Evolutionary conservation across 495 filamentous ascomycete genomes (phyloP), one percentile per base, ranked within the genome.

Genomic region (Daldinia loculata): DNA sequence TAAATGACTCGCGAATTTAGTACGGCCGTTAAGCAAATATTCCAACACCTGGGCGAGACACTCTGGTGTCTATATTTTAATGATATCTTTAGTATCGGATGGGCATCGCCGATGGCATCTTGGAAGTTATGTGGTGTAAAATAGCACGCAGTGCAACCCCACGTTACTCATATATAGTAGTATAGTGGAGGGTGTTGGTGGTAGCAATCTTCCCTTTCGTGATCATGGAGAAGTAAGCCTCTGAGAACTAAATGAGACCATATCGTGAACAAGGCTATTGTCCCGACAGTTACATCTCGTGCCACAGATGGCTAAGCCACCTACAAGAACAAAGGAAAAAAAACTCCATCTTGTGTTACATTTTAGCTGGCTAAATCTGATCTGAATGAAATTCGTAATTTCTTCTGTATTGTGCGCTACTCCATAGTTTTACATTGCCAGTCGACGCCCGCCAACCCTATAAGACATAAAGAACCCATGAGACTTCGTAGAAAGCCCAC

Each of bases 351-450:
- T 29, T 11, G 5, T 17, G 36, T 30, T 43, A 43, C 22, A 45
- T 24, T 11, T 45, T 45, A 5, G 30, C 56, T 17, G 6, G 17
- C 56, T 32, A 11, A 60, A 60, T 45, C 39, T 6, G 22, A 56
- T 55, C 3, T 15, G 34, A 14, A 17, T 51, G 41, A 14, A 36
- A 50, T 67, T 65, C 34, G 38, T 64, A 65, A 56, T 41, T 68
- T 65, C 19, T 65, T 56, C 57, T 71, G 45, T 41, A 69, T 69
- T 66, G 32, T 66, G 56, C 38, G 39, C 65, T 69, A 61, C 52
- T 63, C 51, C 58, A 69, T 72, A 72, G 51, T 72, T 68, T 68
- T 72, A 72, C 70, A 72, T 57, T 72, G 34, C 70, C 57, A 61
- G 32, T 62, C 17, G 56, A 69, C 61, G 70, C 70, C 70, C 26